phyloP scores from a whole-genome alignment of 192 early-diverging fungal genomes.

The Gryganskiella cystojenkinii region DNA sequence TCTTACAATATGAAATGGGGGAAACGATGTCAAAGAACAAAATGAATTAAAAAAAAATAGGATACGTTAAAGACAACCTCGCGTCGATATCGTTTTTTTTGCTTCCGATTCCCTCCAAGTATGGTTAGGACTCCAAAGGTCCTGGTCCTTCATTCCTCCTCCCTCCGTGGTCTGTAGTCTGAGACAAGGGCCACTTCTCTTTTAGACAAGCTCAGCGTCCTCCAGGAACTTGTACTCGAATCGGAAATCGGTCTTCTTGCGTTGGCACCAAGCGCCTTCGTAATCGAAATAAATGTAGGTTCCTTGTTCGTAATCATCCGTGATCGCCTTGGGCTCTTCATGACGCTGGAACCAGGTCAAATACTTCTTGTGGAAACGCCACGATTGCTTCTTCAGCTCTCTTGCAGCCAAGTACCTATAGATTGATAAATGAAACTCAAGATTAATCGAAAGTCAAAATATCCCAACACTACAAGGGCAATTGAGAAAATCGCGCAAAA shows the following conservation, averaged over 20 bases:
- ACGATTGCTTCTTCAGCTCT: constrained; percentile 96
- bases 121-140: no score
- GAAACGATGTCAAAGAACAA: no score
- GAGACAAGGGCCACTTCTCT: no score
- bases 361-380: constrained; percentile 99
- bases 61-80: no score
- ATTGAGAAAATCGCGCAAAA: neutral
- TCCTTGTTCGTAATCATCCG: constrained; percentile 97
- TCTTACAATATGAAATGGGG: neutral
- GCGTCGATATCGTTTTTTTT: no score
- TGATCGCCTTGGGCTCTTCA: constrained; percentile 95
- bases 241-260: constrained; percentile 96
- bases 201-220: constrained; percentile 78
- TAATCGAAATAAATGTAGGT: constrained; percentile 99
- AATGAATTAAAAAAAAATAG: no score
- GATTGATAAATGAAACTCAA: no score
- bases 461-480: neutral
- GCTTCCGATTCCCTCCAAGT: no score
- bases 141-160: no score
- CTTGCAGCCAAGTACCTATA: constrained; percentile 88
- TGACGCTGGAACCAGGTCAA: constrained; percentile 99
- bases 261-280: constrained; percentile 96
- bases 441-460: neutral
- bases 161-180: no score
- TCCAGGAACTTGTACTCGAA: constrained; percentile 93